Conservation (phyloP, 2,329 filamentous ascomycete genomes). For the Fusarium scirpi region DNA sequence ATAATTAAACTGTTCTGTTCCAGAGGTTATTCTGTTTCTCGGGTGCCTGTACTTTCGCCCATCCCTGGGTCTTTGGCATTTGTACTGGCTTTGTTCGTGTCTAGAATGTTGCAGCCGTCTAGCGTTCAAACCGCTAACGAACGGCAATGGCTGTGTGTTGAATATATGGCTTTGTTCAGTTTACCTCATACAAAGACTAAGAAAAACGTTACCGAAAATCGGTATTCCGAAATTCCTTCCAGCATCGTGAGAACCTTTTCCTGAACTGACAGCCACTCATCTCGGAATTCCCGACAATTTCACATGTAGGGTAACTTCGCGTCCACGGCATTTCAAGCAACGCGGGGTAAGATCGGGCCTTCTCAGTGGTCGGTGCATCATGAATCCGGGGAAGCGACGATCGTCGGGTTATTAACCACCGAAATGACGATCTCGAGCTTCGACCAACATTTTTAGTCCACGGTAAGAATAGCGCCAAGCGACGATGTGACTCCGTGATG, state of each 20-base stretch:
- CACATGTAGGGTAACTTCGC: background rate
- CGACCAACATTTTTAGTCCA: background rate
- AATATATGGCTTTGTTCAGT: rapidly evolving
- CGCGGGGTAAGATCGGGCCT: background rate
- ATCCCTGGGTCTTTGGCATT: background rate
- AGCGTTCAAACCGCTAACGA: rapidly evolving
- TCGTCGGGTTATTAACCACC: background rate
- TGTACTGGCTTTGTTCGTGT: background rate
- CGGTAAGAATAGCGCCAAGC: background rate
- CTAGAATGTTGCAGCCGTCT: rapidly evolving
- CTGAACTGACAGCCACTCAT: background rate
- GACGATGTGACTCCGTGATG: background rate
- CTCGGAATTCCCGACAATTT: background rate
- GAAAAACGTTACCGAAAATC: rapidly evolving
- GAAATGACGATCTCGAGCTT: background rate
- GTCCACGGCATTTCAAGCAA: background rate
- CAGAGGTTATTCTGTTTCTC: rapidly evolving
- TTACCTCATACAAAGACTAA: background rate
- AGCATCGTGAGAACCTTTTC: background rate
- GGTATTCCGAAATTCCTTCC: rapidly evolving
- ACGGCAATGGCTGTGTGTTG: rapidly evolving
- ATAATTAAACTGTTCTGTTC: background rate
- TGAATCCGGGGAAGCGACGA: background rate
- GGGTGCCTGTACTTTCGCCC: rapidly evolving
- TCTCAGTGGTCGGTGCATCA: background rate